Conservation (phyloP, 2,329 filamentous ascomycete genomes). For the Diaporthe sp. region DNA sequence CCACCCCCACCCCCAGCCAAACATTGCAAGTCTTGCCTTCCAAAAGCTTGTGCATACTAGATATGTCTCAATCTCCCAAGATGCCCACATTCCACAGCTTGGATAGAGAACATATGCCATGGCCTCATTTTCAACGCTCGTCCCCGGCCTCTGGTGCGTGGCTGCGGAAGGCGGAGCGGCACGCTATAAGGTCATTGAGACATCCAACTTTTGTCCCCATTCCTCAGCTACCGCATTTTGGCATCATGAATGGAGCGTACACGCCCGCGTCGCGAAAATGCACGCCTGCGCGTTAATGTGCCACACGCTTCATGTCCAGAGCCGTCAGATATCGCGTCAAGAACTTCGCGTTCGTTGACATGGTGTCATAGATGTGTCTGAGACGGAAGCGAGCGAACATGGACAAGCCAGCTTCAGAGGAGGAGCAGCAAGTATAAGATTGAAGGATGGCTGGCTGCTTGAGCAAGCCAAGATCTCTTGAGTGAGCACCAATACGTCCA, state of each 20-base stretch:
- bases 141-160: background rate
- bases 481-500: background rate
- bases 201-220: background rate
- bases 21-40: background rate
- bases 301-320: background rate
- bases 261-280: too few species aligned
- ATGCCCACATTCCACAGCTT: background rate
- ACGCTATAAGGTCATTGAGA: background rate
- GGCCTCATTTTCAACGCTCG: background rate
- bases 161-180: background rate
- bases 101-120: background rate
- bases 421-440: background rate
- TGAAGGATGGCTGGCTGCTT: background rate
- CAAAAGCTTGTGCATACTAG: background rate
- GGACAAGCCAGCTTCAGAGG: too few species aligned
- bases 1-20: too few species aligned
- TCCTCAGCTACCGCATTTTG: background rate
- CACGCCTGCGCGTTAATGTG: background rate
- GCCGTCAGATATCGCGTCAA: background rate
- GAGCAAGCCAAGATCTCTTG: background rate
- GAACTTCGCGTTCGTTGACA: background rate
- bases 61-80: background rate
- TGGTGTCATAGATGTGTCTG: background rate
- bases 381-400: too few species aligned
- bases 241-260: background rate